Conservation (phyloP, 305 asterid species). For the Stenogyne calaminthoides region DNA sequence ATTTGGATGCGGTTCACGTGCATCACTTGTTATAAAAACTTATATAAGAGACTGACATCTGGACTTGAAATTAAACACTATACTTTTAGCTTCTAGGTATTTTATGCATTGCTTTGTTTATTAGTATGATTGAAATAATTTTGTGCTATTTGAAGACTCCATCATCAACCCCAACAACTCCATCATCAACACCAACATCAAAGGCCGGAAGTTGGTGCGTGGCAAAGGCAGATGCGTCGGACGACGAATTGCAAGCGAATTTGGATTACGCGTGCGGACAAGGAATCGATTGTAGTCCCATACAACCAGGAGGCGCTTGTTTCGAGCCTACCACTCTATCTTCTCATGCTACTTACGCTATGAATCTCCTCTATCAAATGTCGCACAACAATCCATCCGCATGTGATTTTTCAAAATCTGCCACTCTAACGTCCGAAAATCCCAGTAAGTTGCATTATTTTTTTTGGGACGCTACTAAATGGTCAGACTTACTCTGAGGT, state of each 20-base stretch:
- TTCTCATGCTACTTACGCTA: constrained; percentile 67
- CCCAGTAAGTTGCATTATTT: constrained; percentile 47
- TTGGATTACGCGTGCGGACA: constrained; percentile 63
- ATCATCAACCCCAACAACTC: constrained; percentile 18
- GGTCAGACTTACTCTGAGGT: too few species aligned
- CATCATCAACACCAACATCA: constrained; percentile 34
- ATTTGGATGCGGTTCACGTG: too few species aligned
- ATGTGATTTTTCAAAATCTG: constrained; percentile 61
- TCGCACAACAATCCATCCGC: constrained; percentile 40
- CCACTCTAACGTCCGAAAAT: constrained; percentile 51
- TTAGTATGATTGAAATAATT: background rate
- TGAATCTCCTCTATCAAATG: constrained; percentile 59
- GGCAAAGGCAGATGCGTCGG: constrained; percentile 48
- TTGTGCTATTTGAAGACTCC: constrained; percentile 21
- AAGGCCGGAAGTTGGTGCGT: constrained; percentile 51
- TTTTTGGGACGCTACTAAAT: too few species aligned
- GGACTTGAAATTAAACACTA: too few species aligned
- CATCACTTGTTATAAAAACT: too few species aligned
- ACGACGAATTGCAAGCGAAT: constrained; percentile 51
- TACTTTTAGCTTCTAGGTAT: too few species aligned
- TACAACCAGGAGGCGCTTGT: constrained; percentile 73
- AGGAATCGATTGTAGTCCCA: constrained; percentile 57
- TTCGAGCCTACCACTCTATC: constrained; percentile 55
- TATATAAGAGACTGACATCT: too few species aligned
- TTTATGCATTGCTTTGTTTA: background rate